Conservation (phyloP, 2,329 filamentous ascomycete species). For the Pyricularia sp. region DNA sequence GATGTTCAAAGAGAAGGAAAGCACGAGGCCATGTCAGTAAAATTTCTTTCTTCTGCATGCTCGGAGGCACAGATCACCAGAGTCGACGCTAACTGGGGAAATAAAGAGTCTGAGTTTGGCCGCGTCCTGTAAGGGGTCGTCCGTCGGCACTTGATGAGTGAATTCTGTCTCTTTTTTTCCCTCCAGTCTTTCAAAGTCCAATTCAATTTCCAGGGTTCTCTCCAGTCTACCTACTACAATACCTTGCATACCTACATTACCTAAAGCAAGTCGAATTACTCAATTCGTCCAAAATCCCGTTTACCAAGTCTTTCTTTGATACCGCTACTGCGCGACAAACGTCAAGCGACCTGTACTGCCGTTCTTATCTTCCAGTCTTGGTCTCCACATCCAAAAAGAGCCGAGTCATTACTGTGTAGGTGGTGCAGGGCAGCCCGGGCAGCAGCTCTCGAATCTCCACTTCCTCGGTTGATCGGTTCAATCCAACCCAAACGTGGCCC, state of each 20-base stretch:
- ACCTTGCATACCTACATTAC: background rate
- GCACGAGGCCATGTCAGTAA: background rate
- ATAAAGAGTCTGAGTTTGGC: background rate
- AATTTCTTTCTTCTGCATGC: background rate
- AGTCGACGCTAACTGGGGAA: background rate
- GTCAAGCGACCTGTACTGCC: background rate
- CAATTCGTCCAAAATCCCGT: too few relatives aligned
- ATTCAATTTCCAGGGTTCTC: background rate
- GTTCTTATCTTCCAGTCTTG: background rate
- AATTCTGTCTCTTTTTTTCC: background rate
- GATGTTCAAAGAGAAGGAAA: background rate
- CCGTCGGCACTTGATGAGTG: background rate
- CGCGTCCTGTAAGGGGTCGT: background rate
- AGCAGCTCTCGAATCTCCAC: background rate
- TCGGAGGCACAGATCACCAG: background rate
- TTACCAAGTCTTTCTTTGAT: too few relatives aligned
- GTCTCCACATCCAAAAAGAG: background rate
- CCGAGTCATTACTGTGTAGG: background rate
- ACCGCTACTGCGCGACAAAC: background rate
- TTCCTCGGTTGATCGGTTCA: slow-evolving; percentile 1
- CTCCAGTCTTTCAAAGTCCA: too few relatives aligned
- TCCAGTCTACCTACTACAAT: background rate
- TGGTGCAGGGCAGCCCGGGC: background rate
- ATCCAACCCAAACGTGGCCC: slow-evolving; percentile 1
- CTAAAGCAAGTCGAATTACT: background rate